Percentiles rank a stretch among this genome's conserved stretches.
phyloP scores from a whole-genome alignment of 2,329 filamentous ascomycete species.

The Penicillium fuscoglaucum region DNA sequence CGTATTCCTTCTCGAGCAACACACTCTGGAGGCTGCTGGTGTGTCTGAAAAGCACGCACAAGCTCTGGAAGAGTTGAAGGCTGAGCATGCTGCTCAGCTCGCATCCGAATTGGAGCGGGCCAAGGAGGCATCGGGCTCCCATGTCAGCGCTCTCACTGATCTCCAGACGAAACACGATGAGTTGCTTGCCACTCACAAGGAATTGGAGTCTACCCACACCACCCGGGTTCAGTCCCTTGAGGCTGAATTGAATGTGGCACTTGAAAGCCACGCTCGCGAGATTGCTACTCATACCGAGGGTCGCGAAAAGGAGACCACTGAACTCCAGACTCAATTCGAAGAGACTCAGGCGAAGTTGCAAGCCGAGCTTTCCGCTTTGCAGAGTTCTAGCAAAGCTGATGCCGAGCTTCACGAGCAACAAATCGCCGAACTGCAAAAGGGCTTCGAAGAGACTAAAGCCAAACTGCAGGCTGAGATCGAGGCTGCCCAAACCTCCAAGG shows the following conservation, averaged over 20 bases:
- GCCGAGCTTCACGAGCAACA: slow-evolving; percentile 30
- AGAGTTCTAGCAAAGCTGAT: slow-evolving; percentile 32
- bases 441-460: slow-evolving; percentile 32
- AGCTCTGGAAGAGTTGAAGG: slow-evolving; percentile 36
- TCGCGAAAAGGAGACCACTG: slow-evolving; percentile 32
- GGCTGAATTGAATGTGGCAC: slow-evolving; percentile 25
- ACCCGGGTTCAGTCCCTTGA: slow-evolving; percentile 33
- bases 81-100: slow-evolving; percentile 33
- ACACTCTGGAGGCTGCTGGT: slow-evolving; percentile 30
- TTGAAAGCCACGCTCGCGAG: slow-evolving; percentile 32
- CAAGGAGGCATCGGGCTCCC: slow-evolving; percentile 34
- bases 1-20: slow-evolving; percentile 38
- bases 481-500: slow-evolving; percentile 10
- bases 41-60: slow-evolving; percentile 37
- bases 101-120: slow-evolving; percentile 33
- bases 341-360: slow-evolving; percentile 32
- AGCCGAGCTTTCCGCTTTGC: slow-evolving; percentile 31
- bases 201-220: slow-evolving; percentile 35
- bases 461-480: slow-evolving; percentile 22
- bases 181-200: slow-evolving; percentile 28
- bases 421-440: slow-evolving; percentile 38
- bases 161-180: slow-evolving; percentile 40
- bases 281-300: slow-evolving; percentile 32
- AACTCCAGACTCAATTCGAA: slow-evolving; percentile 36
- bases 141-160: slow-evolving; percentile 32